Evolutionary conservation across 129 eudicot species (phyloP), one percentile per base, ranked within the genome.

Genomic region (Solidago caesia): DNA sequence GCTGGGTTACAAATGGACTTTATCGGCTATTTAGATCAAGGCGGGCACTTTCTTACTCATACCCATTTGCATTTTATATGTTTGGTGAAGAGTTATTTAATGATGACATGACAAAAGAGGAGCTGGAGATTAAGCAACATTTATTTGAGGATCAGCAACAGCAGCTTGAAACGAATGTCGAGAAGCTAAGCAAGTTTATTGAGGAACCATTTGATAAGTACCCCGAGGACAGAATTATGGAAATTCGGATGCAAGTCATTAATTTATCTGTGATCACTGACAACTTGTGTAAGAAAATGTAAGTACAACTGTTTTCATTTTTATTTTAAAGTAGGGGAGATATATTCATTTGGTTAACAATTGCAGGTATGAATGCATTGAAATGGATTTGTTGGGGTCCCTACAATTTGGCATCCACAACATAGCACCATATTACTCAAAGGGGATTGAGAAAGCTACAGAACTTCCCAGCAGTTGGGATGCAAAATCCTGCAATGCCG

Each of bases 61-160:
- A 94, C 79, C 98, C 97, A 0, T 94, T 94, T 84, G 98, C 98
- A 13, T 94, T 75, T 80, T 94, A 94, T 67, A 94, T 94, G 97
- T 94, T 94, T 79, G 98, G 98, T 67, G 93, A 87, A 1, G 98
- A 94, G 78, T 71, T 94, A 75, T 90, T 90, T 25, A 87, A 81
- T 80, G 96, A 82, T 67, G 98, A 94, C 76, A 88, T 94, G 98
- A 88, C 92, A 10, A 80, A 81, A 70, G 79, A 88, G 81, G 92
- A 88, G 44, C 58, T 86, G 69, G 96, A 94, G 72, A 86, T 94
- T 67, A 94, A 90, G 69, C 98, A 94, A 74, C 80, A 94, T 82
- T 81, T 94, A 48, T 94, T 94, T 53, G 98, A 94, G 85, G 98
- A 90, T 85, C 98, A 90, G 78, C 98, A 94, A 69, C 97, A 94